Evolutionary conservation across 2,329 filamentous ascomycete species (phyloP).

Genomic region (Stylonectria norvegica): DNA sequence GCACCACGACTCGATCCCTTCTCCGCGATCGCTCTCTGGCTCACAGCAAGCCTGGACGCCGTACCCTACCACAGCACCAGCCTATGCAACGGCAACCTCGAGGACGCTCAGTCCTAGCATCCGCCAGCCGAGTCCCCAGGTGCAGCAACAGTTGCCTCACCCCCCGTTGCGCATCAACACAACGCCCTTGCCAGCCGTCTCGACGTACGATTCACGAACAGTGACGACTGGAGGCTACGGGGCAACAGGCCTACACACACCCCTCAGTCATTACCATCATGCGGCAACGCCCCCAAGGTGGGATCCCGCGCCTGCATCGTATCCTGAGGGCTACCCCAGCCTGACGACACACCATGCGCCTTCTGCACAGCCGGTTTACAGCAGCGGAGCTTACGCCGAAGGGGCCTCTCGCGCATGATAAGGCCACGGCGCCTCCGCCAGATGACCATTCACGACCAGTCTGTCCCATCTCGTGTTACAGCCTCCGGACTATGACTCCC

Average conservation of each 20-base stretch:
- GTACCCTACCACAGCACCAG: slow-evolving; percentile 37
- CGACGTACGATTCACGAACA: slow-evolving; percentile 38
- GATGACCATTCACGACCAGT: slow-evolving; percentile 19
- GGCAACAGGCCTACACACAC: slow-evolving; percentile 38
- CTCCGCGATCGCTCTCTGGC: slow-evolving; percentile 50
- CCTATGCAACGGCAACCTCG: slow-evolving; percentile 32
- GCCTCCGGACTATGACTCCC: slow-evolving; percentile 13
- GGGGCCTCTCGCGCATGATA: slow-evolving; percentile 41
- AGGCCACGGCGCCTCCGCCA: slow-evolving; percentile 12
- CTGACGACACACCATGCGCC: slow-evolving; percentile 30
- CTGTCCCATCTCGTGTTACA: slow-evolving; percentile 21
- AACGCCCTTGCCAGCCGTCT: slow-evolving; percentile 37
- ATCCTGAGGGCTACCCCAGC: slow-evolving; percentile 38
- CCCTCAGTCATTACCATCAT: slow-evolving; percentile 37
- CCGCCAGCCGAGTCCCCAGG: slow-evolving; percentile 35
- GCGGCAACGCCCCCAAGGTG: slow-evolving; percentile 39
- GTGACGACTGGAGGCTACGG: slow-evolving; percentile 37
- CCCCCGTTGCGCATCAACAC: slow-evolving; percentile 37
- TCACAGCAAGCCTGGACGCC: slow-evolving; percentile 47
- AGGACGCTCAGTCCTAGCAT: slow-evolving; percentile 43
- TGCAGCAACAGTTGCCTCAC: slow-evolving; percentile 16
- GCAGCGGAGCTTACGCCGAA: slow-evolving; percentile 40
- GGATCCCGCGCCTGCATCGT: slow-evolving; percentile 39
- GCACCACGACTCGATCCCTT: slow-evolving; percentile 50
- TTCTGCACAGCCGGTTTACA: slow-evolving; percentile 39